These are phyloP conservation scores for Flaveria ramosissima DNA, from an alignment of 129 eudicot genomes.

Conservation along the genomic window DNA sequence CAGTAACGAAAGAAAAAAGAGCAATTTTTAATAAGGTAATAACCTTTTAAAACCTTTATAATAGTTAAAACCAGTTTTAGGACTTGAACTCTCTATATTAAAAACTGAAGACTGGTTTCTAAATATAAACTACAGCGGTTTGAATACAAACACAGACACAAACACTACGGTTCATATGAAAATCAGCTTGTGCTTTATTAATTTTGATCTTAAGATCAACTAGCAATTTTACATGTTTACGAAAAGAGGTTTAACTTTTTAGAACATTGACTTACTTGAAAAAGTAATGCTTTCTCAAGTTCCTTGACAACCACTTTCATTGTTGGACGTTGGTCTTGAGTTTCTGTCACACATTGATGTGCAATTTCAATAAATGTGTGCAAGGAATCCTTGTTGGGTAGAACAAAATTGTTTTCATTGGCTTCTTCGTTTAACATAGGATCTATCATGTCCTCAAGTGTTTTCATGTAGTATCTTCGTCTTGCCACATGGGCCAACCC, in stretches of 20 bases:
- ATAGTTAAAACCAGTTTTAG: background rate
- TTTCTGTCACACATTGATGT: background rate
- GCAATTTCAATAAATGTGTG: background rate
- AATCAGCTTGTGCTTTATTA: background rate
- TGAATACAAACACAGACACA: too few relatives aligned
- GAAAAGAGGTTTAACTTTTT: background rate
- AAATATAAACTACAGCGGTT: background rate
- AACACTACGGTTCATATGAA: background rate
- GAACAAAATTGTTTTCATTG: background rate
- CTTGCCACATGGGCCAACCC: too few relatives aligned
- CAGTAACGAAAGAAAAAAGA: background rate
- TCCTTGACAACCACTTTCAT: background rate
- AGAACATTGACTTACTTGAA: slow-evolving; percentile 2
- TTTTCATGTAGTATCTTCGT: too few relatives aligned
- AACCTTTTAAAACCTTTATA: background rate
- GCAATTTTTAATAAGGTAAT: background rate
- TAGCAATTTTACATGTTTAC: background rate
- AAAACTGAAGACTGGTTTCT: background rate
- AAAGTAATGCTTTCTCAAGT: background rate
- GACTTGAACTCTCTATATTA: background rate
- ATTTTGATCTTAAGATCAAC: background rate
- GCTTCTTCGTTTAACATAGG: too few relatives aligned
- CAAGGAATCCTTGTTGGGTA: background rate
- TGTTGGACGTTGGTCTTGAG: slow-evolving; percentile 10
- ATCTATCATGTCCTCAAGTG: too few relatives aligned